A percentile compares a stretch with the other conserved stretches of the same genome.
These are phyloP conservation scores for Gnetum montanum DNA, from an alignment of 75 land plant species.

Conservation along the genomic window DNA sequence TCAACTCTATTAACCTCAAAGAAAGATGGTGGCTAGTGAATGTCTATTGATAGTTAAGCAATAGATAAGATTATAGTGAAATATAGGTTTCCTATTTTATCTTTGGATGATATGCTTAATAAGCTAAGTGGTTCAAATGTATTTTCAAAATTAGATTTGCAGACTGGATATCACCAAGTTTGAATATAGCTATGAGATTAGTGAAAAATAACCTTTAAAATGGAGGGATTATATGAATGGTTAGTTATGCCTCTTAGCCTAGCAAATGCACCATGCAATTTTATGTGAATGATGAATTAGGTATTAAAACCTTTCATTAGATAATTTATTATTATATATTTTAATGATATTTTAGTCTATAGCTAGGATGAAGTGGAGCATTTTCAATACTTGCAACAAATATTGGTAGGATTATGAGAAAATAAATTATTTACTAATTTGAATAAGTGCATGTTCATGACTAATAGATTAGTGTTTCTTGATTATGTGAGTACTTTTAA, in stretches of 20 bases:
- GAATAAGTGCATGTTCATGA: not conserved
- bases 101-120: not conserved
- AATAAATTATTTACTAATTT: not conserved
- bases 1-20: not conserved
- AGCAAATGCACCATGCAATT: not conserved
- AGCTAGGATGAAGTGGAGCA: not conserved
- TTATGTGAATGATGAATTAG: not conserved
- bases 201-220: not conserved
- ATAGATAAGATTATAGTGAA: not conserved
- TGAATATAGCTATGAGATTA: not conserved
- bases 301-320: not conserved
- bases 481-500: not conserved
- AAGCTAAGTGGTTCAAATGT: not conserved
- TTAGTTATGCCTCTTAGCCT: not conserved
- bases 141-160: not conserved
- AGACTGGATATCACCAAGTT: not conserved
- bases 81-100: not conserved
- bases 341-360: not conserved
- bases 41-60: not conserved
- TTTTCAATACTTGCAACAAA: not conserved
- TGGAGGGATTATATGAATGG: not conserved
- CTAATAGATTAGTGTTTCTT: not conserved
- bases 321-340: not conserved
- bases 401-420: not conserved
- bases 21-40: not conserved